A percentile compares a stretch with the other conserved stretches of the same genome.
phyloP scores from a whole-genome alignment of 2,329 filamentous ascomycete genomes.

The Claviceps cyperi region DNA sequence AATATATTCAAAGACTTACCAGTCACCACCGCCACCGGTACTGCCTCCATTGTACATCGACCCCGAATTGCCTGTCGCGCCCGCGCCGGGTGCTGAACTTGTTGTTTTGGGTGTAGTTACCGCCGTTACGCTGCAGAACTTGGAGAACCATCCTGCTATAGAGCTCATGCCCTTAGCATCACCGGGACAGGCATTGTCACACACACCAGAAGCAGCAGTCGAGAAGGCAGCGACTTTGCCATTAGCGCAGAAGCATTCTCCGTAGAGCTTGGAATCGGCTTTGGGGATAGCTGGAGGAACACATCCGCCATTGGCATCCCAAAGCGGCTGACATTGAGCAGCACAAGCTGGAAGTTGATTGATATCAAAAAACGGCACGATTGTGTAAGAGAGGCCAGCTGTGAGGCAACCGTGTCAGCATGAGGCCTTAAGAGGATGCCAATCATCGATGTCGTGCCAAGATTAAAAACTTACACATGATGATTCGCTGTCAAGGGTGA shows the following conservation, averaged over 20 bases:
- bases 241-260: conserved; percentile 61
- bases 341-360: conserved; percentile 46
- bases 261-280: conserved; percentile 38
- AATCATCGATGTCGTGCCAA: neutral
- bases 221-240: conserved; percentile 43
- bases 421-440: neutral
- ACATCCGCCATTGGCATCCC: conserved; percentile 59
- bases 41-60: conserved; percentile 4
- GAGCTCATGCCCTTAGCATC: conserved; percentile 31
- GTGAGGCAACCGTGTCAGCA: neutral
- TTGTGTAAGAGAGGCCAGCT: conserved; percentile 25
- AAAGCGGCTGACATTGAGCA: conserved; percentile 41
- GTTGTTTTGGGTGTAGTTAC: conserved; percentile 7
- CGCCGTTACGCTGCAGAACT: conserved; percentile 40
- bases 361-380: conserved; percentile 36
- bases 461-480: neutral
- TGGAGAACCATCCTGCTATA: conserved; percentile 57
- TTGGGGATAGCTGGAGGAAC: conserved; percentile 40
- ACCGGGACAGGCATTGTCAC: conserved; percentile 42
- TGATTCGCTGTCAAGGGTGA: neutral
- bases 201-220: conserved; percentile 39
- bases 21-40: conserved; percentile 25
- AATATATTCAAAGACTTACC: conserved; percentile 22
- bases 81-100: conserved; percentile 3
- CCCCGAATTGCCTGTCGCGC: neutral